Percentiles rank a stretch among this genome's conserved stretches.
Conservation (phyloP, 805 yeast genomes). For the Barnettozyma californica region DNA sequence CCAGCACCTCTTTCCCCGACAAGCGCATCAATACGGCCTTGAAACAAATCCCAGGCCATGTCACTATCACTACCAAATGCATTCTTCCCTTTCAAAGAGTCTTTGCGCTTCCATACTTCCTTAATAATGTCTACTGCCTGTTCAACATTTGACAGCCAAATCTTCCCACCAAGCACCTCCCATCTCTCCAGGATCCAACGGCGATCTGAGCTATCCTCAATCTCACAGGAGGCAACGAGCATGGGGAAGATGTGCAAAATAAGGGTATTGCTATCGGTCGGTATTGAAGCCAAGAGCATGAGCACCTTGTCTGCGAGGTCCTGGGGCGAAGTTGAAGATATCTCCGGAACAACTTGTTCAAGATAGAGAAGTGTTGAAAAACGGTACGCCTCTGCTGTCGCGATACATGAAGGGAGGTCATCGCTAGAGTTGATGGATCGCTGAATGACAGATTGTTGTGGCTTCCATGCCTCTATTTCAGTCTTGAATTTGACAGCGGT, state of each 20-base stretch:
- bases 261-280: constrained; percentile 49
- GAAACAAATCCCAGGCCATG: constrained; percentile 21
- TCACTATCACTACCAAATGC: not conserved
- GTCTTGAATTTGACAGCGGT: constrained; percentile 49
- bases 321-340: constrained; percentile 50
- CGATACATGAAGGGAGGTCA: constrained; percentile 55
- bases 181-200: constrained; percentile 58
- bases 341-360: constrained; percentile 69
- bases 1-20: constrained; percentile 7
- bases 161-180: constrained; percentile 43
- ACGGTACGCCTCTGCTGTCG: constrained; percentile 68
- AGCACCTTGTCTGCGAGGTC: constrained; percentile 55
- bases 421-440: constrained; percentile 33
- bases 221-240: constrained; percentile 62
- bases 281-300: constrained; percentile 57
- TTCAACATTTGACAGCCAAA: constrained; percentile 66
- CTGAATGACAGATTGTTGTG: constrained; percentile 32
- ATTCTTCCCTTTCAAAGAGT: constrained; percentile 17
- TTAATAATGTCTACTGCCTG: constrained; percentile 62
- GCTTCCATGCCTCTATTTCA: constrained; percentile 53
- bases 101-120: constrained; percentile 67
- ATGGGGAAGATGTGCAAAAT: constrained; percentile 63
- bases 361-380: constrained; percentile 53
- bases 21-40: constrained; percentile 20
- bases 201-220: constrained; percentile 50